Conservation (phyloP, 1,139 yeast species). For the Geotrichum restrictum region DNA sequence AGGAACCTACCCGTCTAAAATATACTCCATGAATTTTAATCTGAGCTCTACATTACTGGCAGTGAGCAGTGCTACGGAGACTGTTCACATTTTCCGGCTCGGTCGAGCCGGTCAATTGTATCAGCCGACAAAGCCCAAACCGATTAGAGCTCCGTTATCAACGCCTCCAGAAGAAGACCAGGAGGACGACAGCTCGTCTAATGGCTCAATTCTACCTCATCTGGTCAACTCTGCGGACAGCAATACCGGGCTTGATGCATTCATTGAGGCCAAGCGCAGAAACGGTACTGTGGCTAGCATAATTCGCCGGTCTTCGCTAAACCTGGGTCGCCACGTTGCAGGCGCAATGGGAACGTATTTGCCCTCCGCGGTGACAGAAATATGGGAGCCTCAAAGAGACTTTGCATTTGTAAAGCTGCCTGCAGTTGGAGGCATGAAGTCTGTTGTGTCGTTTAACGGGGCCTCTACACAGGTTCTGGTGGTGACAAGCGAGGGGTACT, state of each 20-base stretch:
- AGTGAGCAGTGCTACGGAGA: conserved; percentile 86
- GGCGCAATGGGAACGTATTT: conserved; percentile 83
- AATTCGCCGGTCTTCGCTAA: conserved; percentile 51
- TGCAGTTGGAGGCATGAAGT: conserved; percentile 17
- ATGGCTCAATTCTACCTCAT: conserved; percentile 13
- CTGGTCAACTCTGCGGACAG: conserved; percentile 12
- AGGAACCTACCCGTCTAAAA: conserved; percentile 89
- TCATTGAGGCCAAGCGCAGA: conserved; percentile 23
- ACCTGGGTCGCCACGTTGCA: conserved; percentile 70
- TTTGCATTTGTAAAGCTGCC: conserved; percentile 90
- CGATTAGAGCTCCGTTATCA: background rate
- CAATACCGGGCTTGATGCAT: conserved; percentile 21
- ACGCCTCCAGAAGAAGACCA: conserved; percentile 14
- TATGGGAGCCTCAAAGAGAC: conserved; percentile 81
- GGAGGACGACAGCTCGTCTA: conserved; percentile 11
- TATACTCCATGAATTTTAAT: conserved; percentile 80
- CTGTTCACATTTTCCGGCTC: conserved; percentile 80
- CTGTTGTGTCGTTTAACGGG: conserved; percentile 41
- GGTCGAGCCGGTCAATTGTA: conserved; percentile 23
- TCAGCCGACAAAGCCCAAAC: conserved; percentile 8
- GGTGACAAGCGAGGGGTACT: conserved; percentile 81
- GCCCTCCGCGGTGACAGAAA: conserved; percentile 79
- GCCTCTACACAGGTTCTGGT: conserved; percentile 65
- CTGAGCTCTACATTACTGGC: conserved; percentile 68
- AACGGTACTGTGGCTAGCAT: conserved; percentile 27